These are phyloP conservation scores for Hirschfeldia incana DNA, from an alignment of 345 rosid genomes.

Conservation along the genomic window DNA sequence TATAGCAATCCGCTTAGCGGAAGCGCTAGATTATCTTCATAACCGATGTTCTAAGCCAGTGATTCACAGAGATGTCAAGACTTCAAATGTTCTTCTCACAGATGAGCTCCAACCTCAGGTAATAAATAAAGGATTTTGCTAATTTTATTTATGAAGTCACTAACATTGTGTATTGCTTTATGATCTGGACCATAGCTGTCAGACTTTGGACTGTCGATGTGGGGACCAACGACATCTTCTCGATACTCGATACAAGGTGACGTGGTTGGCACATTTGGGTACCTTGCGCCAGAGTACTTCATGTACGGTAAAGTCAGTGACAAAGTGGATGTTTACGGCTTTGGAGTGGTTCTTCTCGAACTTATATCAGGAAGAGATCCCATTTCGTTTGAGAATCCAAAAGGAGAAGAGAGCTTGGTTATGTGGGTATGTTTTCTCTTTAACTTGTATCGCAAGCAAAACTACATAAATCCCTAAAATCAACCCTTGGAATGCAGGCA, in stretches of 20 bases:
- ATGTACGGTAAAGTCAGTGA: conserved; percentile 93
- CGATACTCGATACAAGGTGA: conserved; percentile 58
- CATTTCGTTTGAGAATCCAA: conserved; percentile 45
- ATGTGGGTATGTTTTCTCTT: conserved; percentile 67
- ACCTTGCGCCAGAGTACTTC: conserved; percentile 93
- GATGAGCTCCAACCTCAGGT: conserved; percentile 72
- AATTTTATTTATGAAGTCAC: neutral
- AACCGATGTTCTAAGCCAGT: conserved; percentile 58
- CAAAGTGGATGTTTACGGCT: conserved; percentile 86
- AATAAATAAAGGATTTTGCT: neutral
- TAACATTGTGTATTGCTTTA: neutral
- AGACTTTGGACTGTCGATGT: conserved; percentile 86
- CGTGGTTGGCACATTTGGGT: conserved; percentile 94
- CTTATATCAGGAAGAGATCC: conserved; percentile 77
- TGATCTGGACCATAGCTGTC: conserved; percentile 51
- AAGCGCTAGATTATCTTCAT: conserved; percentile 75
- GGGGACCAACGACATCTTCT: conserved; percentile 59
- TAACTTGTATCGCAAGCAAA: neutral
- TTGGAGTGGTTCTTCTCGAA: conserved; percentile 83
- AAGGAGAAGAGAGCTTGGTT: conserved; percentile 73
- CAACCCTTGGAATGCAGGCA: conserved; percentile 54
- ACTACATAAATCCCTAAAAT: neutral
- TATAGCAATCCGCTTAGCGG: conserved; percentile 63
- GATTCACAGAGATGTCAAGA: conserved; percentile 86
- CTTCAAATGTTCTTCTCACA: conserved; percentile 81